Percentiles rank a stretch among this genome's conserved stretches.
phyloP scores from a whole-genome alignment of 108 stramenopile genomes.

The Epithemia pelagica region DNA sequence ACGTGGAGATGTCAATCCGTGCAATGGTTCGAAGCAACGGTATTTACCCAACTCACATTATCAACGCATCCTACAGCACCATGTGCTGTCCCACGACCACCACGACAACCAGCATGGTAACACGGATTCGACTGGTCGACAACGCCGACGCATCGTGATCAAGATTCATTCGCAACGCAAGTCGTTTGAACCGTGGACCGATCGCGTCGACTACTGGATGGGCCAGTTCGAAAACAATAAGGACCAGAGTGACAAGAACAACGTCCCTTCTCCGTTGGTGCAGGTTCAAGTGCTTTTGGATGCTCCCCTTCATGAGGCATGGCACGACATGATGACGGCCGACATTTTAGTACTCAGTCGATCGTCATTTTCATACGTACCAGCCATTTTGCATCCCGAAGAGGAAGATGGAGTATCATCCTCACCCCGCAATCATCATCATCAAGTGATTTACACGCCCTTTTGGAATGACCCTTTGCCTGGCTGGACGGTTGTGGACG shows the following conservation, averaged over 20 bases:
- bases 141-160: too few species aligned
- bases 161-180: slow-evolving; percentile 20
- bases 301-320: slow-evolving; percentile 9
- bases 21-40: slow-evolving; percentile 14
- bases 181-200: too few species aligned
- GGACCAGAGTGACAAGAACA: too few species aligned
- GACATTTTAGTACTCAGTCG: slow-evolving; percentile 18
- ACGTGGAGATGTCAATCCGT: slow-evolving; percentile 25
- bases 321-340: slow-evolving; percentile 16
- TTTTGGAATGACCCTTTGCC: slow-evolving; percentile 21
- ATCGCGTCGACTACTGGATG: slow-evolving; percentile 11
- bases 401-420: too few species aligned
- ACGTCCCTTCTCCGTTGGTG: too few species aligned
- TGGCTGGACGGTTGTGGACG: slow-evolving; percentile 22
- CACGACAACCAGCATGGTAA: background rate
- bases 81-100: background rate
- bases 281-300: slow-evolving; percentile 12
- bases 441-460: slow-evolving; percentile 25
- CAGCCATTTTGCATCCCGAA: slow-evolving; percentile 9
- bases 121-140: too few species aligned
- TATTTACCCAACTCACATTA: slow-evolving; percentile 24
- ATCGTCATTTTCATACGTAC: slow-evolving; percentile 15
- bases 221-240: too few species aligned
- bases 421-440: too few species aligned
- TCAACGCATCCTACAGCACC: background rate